Percentiles rank a stretch among this genome's conserved stretches.
phyloP scores from a whole-genome alignment of 495 filamentous ascomycete species.

The Aspergillus diversus region DNA sequence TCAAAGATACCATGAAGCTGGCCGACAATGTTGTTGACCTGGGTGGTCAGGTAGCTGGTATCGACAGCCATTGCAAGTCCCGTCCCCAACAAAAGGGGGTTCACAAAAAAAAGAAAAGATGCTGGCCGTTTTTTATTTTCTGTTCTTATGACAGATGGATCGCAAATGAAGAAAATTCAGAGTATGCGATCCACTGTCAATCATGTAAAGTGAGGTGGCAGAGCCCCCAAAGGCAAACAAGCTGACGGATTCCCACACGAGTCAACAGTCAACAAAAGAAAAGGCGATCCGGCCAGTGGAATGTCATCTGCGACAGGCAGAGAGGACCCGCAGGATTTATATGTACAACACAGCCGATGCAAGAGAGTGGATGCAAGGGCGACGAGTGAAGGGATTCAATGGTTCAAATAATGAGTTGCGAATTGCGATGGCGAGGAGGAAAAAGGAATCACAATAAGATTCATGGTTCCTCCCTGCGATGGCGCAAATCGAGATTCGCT shows the following conservation, averaged over 20 bases:
- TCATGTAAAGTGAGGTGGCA: slow-evolving; percentile 26
- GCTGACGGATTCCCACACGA: slow-evolving; percentile 23
- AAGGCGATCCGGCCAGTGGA: slow-evolving; percentile 16
- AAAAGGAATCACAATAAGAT: slow-evolving; percentile 18
- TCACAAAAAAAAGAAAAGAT: slow-evolving; percentile 6
- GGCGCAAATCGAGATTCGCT: slow-evolving; percentile 21
- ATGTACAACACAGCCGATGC: slow-evolving; percentile 23
- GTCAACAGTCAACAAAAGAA: slow-evolving; percentile 27
- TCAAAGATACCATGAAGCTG: slow-evolving; percentile 94
- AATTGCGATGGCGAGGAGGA: slow-evolving; percentile 13
- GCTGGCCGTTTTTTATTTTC: slow-evolving; percentile 9
- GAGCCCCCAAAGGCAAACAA: slow-evolving; percentile 28
- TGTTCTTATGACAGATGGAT: slow-evolving; percentile 30
- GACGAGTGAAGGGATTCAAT: slow-evolving; percentile 12
- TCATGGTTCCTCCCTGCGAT: background rate
- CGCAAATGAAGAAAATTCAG: slow-evolving; percentile 32
- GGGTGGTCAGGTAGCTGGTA: slow-evolving; percentile 86
- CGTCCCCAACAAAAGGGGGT: slow-evolving; percentile 31
- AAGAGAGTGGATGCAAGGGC: slow-evolving; percentile 30
- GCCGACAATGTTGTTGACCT: slow-evolving; percentile 88
- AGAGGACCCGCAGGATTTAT: slow-evolving; percentile 28
- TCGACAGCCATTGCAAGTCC: slow-evolving; percentile 74
- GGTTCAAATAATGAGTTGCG: slow-evolving; percentile 3
- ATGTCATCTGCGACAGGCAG: slow-evolving; percentile 26
- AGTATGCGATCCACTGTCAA: slow-evolving; percentile 24